phyloP scores from a whole-genome alignment of 1,139 yeast genomes.

The Barnettozyma hawaiiensis region DNA sequence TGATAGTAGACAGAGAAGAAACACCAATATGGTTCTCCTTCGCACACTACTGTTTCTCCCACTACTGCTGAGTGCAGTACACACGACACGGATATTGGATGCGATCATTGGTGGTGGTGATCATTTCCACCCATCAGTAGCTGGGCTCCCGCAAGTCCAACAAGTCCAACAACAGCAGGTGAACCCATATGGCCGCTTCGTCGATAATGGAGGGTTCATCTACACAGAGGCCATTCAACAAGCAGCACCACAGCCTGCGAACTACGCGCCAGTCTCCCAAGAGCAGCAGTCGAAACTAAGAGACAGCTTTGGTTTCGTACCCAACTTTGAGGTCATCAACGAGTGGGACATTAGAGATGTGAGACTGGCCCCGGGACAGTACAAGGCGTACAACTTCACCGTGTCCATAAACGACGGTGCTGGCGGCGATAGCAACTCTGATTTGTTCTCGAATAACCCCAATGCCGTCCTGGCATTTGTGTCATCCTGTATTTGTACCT shows the following conservation, averaged over 20 bases:
- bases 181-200: not conserved
- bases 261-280: conserved; percentile 8
- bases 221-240: conserved; percentile 1
- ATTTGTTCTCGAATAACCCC: no score
- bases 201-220: not conserved
- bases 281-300: not conserved
- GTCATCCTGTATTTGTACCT: conserved; percentile 12
- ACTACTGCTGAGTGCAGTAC: not conserved
- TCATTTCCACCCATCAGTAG: not conserved
- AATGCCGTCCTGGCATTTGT: conserved; percentile 6
- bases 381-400: conserved; percentile 11
- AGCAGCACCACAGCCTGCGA: conserved; percentile 6
- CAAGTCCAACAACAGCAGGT: not conserved
- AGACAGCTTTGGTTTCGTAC: conserved; percentile 8
- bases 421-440: no score
- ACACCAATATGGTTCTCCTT: not conserved
- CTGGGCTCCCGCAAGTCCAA: not conserved
- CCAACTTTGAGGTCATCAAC: conserved; percentile 9
- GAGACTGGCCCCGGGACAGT: conserved; percentile 8
- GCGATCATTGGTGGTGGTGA: not conserved
- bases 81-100: not conserved
- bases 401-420: not conserved
- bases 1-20: no score
- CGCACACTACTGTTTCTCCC: not conserved
- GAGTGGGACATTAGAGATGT: conserved; percentile 10